Percentiles rank a stretch among this genome's conserved stretches.
Evolutionary conservation across 495 filamentous ascomycete genomes (phyloP).

Genomic region (Annulohypoxylon maeteangense): DNA sequence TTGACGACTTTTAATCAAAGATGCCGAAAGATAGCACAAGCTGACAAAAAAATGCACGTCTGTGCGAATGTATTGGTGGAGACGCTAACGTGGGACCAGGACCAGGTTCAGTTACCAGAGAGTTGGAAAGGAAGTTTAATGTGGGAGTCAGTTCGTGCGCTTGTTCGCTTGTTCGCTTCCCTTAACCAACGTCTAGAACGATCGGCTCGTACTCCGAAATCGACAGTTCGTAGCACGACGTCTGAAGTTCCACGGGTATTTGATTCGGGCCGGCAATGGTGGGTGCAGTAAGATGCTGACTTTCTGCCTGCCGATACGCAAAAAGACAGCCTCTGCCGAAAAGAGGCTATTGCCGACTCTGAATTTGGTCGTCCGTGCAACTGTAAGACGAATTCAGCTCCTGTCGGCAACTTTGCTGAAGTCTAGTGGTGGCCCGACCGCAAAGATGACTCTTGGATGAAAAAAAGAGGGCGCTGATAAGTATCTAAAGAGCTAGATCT

Average conservation of each 20-base stretch:
- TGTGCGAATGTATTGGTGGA: slow-evolving; percentile 36
- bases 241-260: slow-evolving; percentile 12
- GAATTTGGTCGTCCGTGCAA: slow-evolving; percentile 10
- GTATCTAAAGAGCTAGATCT: slow-evolving; percentile 10
- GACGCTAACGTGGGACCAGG: slow-evolving; percentile 42
- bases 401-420: slow-evolving; percentile 18
- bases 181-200: slow-evolving; percentile 2
- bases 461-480: slow-evolving; percentile 5
- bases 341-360: slow-evolving; percentile 6
- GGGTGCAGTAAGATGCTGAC: slow-evolving; percentile 5
- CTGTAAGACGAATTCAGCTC: slow-evolving; percentile 6
- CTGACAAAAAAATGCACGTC: slow-evolving; percentile 32
- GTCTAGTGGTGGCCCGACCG: slow-evolving; percentile 1
- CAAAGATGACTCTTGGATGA: slow-evolving; percentile 7
- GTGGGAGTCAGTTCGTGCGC: slow-evolving; percentile 30
- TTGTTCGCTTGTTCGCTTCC: slow-evolving; percentile 1
- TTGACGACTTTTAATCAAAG: slow-evolving; percentile 34
- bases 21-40: slow-evolving; percentile 31
- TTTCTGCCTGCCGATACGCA: slow-evolving; percentile 32
- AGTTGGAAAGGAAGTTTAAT: slow-evolving; percentile 40
- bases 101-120: slow-evolving; percentile 37
- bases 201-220: background rate
- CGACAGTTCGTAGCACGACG: background rate
- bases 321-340: slow-evolving; percentile 8
- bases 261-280: slow-evolving; percentile 19